Evolutionary conservation across 2,329 filamentous ascomycete species (phyloP), one percentile per base, ranked within the genome.

Genomic region (Amesomyces nigricolor): DNA sequence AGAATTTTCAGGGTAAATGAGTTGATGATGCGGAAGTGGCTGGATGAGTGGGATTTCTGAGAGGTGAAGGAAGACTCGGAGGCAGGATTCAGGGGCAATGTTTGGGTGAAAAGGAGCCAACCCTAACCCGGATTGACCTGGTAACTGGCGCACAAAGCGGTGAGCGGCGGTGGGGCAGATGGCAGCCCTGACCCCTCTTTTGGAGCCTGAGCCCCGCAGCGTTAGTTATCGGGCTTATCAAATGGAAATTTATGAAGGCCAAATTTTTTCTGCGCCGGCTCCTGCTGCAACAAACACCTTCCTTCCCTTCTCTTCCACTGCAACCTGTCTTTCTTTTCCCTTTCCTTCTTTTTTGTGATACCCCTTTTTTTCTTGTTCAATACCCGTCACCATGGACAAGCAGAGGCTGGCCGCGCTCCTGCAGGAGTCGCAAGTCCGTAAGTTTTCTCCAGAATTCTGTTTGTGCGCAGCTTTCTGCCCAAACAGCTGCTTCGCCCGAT

Each of bases 371-470:
- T 59, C 51, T 47, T 45, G 53, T 53, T 46, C 56, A 54, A 50
- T 51, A 43, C 40, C 51, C 26, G 17, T 22, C 49, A 61, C 35
- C 55, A 65, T 64, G 64, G 63, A 64, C 35, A 52, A 62, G 47
- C 58, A 64, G 51, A 53, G 58, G 56, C 54, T 66, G 56, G 64
- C 61, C 7, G 56, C 60, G 47, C 62, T 65, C 62, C 64, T 65
- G 14, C 35, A 60, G 62, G 64, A 65, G 63, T 61, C 63, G 54
- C 63, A 63, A 52, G 56, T 63, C 45, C 64, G 64, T 65, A 60
- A 51, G 63, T 64, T 39, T 45, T 40, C 29, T 16, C 16, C 38
- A 14, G 14, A 5, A 39, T 4, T 29, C 37, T 22, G 10, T n/a
- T 45, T 17, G 19, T n/a, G 13, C 30, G 32, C 32, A 35, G 38